Conservation (phyloP, 2,329 filamentous ascomycete species). For the Domatiomyces catenatus region DNA sequence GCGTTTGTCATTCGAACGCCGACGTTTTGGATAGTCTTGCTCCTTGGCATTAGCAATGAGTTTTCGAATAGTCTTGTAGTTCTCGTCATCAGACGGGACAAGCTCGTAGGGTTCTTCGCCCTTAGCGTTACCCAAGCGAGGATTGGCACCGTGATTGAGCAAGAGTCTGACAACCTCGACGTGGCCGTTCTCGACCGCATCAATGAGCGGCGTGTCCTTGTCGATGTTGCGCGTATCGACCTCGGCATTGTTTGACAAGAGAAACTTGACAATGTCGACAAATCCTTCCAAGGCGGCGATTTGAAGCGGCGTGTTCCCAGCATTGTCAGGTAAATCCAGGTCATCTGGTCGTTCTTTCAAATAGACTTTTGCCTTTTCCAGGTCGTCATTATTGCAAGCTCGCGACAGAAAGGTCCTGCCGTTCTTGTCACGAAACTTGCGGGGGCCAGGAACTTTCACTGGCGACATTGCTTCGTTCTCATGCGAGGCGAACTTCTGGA, state of each 20-base stretch:
- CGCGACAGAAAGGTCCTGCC: slow-evolving; percentile 83
- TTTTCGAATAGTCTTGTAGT: slow-evolving; percentile 62
- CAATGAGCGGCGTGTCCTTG: slow-evolving; percentile 84
- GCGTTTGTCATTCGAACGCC: slow-evolving; percentile 29
- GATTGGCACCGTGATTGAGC: slow-evolving; percentile 76
- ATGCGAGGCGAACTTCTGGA: slow-evolving; percentile 27
- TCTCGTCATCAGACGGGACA: slow-evolving; percentile 57
- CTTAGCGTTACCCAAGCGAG: slow-evolving; percentile 76
- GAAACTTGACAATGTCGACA: slow-evolving; percentile 69
- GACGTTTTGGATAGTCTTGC: slow-evolving; percentile 32
- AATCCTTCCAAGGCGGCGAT: slow-evolving; percentile 80
- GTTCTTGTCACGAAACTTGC: slow-evolving; percentile 81
- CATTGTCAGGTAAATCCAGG: slow-evolving; percentile 78
- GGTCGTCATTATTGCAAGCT: slow-evolving; percentile 72
- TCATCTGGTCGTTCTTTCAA: slow-evolving; percentile 71
- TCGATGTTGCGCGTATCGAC: slow-evolving; percentile 64
- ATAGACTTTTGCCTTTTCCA: slow-evolving; percentile 60
- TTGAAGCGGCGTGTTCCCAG: slow-evolving; percentile 89
- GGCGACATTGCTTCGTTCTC: slow-evolving; percentile 43
- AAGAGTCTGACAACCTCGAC: slow-evolving; percentile 73
- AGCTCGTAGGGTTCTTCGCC: slow-evolving; percentile 84
- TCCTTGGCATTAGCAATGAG: slow-evolving; percentile 50
- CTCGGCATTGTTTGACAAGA: slow-evolving; percentile 72
- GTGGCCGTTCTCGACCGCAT: slow-evolving; percentile 92
- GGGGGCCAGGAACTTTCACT: slow-evolving; percentile 49